Evolutionary conservation across 441 rosid genomes (phyloP).

Genomic region (Breynia disticha): DNA sequence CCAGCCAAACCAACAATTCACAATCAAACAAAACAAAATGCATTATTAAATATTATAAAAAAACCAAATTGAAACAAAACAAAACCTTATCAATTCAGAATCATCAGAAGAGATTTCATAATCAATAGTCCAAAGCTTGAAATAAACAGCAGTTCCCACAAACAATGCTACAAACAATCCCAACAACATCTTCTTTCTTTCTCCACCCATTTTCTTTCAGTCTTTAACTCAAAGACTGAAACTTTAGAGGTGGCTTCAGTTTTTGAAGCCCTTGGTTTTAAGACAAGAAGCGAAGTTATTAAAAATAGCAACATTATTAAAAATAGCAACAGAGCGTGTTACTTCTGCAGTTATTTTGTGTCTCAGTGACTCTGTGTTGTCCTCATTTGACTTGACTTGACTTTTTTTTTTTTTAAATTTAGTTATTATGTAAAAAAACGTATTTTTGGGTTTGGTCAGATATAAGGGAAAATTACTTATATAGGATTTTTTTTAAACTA

Average conservation of each 20-base stretch:
- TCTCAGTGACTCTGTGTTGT: too few relatives aligned
- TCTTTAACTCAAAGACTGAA: background rate
- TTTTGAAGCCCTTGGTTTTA: background rate
- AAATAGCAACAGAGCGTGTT: too few relatives aligned
- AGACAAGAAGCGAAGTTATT: too few relatives aligned
- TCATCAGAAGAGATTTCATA: conserved; percentile 63
- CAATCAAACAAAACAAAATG: background rate
- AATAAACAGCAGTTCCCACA: conserved; percentile 63
- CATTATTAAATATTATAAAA: background rate
- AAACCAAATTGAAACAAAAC: background rate
- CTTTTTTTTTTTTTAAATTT: too few relatives aligned
- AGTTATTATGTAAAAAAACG: too few relatives aligned
- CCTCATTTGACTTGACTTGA: too few relatives aligned
- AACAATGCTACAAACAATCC: conserved; percentile 52
- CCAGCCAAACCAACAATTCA: background rate
- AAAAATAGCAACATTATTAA: too few relatives aligned
- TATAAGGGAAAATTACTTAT: too few relatives aligned
- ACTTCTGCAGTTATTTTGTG: too few relatives aligned
- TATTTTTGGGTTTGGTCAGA: too few relatives aligned
- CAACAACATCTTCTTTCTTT: conserved; percentile 41
- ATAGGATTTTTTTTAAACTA: too few relatives aligned
- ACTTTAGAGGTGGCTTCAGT: background rate
- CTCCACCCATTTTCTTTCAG: conserved; percentile 30
- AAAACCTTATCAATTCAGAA: conserved; percentile 63
- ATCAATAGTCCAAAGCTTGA: conserved; percentile 83